A percentile compares a stretch with the other conserved stretches of the same genome.
Evolutionary conservation across 169 alveolate genomes (phyloP).

Genomic region (Plasmodium knowlesi): DNA sequence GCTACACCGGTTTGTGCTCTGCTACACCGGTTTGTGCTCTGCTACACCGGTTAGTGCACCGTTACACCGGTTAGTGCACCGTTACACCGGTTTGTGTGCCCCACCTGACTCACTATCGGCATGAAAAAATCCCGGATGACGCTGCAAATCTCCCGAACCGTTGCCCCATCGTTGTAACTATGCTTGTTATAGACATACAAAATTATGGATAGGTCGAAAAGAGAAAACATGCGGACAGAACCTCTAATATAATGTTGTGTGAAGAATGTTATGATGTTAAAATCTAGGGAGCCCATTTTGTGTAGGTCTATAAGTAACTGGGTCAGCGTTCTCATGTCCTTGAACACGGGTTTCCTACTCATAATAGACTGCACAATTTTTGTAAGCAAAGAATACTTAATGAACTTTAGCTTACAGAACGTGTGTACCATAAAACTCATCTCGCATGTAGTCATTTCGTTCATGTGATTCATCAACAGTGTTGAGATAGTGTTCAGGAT

Average conservation of each 20-base stretch:
- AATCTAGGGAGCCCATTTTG: slow-evolving; percentile 34
- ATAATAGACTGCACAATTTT: slow-evolving; percentile 37
- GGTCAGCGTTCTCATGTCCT: slow-evolving; percentile 21
- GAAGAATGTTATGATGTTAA: slow-evolving; percentile 27
- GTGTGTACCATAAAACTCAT: slow-evolving; percentile 44
- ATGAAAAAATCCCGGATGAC: slow-evolving; percentile 1
- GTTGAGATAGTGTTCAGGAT: slow-evolving; percentile 38
- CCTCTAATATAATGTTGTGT: slow-evolving; percentile 41
- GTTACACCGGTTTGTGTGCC: background rate
- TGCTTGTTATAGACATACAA: slow-evolving; percentile 36
- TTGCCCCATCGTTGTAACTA: slow-evolving; percentile 29
- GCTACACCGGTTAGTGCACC: background rate
- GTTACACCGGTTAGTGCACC: background rate
- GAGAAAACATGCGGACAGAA: background rate
- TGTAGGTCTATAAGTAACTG: slow-evolving; percentile 62
- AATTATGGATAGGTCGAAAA: slow-evolving; percentile 62
- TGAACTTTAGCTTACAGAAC: slow-evolving; percentile 44
- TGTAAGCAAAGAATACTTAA: slow-evolving; percentile 44
- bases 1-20: too few relatives aligned
- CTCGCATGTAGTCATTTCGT: slow-evolving; percentile 20
- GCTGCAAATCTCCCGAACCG: slow-evolving; percentile 14
- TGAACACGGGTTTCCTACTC: slow-evolving; percentile 34
- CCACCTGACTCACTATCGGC: slow-evolving; percentile 35
- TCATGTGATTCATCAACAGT: slow-evolving; percentile 6
- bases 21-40: too few relatives aligned